Conservation (phyloP, 306 rosid species). For the Chamaecrista fasciculata region DNA sequence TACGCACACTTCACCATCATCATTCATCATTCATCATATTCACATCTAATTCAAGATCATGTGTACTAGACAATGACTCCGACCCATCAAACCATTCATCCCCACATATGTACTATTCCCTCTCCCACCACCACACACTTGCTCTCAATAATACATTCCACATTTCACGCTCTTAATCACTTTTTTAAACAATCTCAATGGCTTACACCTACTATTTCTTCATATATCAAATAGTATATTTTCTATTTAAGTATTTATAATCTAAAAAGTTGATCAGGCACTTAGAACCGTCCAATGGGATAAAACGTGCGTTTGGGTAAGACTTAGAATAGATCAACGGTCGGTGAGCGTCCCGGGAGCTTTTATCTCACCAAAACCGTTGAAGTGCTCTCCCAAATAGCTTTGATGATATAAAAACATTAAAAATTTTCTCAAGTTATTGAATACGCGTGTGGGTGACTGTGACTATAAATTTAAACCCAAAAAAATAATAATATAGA, state of each 20-base stretch:
- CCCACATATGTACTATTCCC: no score
- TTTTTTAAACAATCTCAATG: no score
- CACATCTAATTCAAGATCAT: no score
- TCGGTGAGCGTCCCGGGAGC: constrained; percentile 41
- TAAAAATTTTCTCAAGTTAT: no score
- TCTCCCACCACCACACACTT: not conserved
- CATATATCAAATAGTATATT: no score
- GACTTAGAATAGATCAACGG: constrained; percentile 22
- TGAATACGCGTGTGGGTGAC: not conserved
- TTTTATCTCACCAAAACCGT: constrained; percentile 28
- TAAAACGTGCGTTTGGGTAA: not conserved
- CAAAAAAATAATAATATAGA: not conserved
- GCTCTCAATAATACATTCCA: not conserved
- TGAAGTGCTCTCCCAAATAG: constrained; percentile 9
- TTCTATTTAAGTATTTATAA: no score
- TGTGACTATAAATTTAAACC: not conserved
- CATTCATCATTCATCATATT: no score
- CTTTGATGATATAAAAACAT: not conserved
- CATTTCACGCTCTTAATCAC: not conserved
- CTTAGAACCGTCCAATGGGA: not conserved
- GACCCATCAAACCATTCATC: no score
- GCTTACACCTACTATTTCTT: no score
- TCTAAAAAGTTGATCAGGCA: no score
- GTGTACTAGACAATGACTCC: not conserved
- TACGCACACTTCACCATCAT: not conserved